Evolutionary conservation across 2,329 filamentous ascomycete species (phyloP), one percentile per base, ranked within the genome.

Genomic region (Xylaria multiplex): DNA sequence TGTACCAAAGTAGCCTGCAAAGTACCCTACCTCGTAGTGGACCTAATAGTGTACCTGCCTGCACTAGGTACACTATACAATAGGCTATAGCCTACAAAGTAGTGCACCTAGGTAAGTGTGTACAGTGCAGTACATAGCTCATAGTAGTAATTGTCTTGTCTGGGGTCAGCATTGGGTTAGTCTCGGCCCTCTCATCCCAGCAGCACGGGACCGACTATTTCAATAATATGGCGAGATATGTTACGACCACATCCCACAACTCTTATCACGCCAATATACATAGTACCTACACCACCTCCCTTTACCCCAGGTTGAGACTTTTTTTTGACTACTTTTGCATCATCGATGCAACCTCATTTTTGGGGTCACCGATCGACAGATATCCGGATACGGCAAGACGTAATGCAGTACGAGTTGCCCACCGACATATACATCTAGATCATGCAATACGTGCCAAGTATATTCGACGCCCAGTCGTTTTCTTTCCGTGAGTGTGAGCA

Each of bases 191-290:
- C 32, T 40, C 22, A 35, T 58, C 48, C 59, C 64, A 48, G 24
- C 48, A 35, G 54, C 42, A 54, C 35, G 59, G 59, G 42, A 62
- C 48, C 53, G 53, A 19, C 32, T 24, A 45, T 57, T 52, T 9
- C 49, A 42, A 54, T 13, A 40, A 42, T 5, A 16, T 45, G 37
- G 37, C 22, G 3, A 43, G 8, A 27, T 27, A n/a, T 11, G 30
- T n/a, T 42, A 24, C 32, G 50, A 11, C 49, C 49, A 54, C 35
- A 22, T 42, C 52, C 22, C 35, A 55, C 32, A 32, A 19, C 22
- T 42, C 52, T 42, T 55, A 55, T 55, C 52, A 55, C n/a, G 50
- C 50, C 32, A n/a, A 53, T 32, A 53, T 53, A 40, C 32, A 19
- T 19, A 19, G 19, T 19, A 27, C 27, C 27, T 27, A 27, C 27